phyloP scores from a whole-genome alignment of 2,329 filamentous ascomycete species.

The Neonectria sp. region DNA sequence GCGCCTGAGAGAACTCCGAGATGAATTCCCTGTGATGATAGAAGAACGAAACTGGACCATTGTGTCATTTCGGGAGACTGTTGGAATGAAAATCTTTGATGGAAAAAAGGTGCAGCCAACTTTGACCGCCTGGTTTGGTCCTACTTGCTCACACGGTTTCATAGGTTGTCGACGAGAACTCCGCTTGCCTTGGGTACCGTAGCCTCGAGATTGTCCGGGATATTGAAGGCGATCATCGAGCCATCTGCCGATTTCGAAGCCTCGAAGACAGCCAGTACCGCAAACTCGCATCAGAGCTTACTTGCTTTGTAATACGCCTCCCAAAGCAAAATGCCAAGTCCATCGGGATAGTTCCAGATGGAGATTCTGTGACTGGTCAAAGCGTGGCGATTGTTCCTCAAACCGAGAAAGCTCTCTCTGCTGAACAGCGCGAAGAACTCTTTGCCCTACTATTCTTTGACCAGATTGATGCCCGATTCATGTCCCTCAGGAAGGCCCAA shows the following conservation, averaged over 20 bases:
- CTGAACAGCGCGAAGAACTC: too few species aligned
- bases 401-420: too few species aligned
- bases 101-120: slow-evolving; percentile 1
- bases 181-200: slow-evolving; percentile 52
- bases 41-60: slow-evolving; percentile 46
- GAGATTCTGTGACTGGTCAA: too few species aligned
- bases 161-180: slow-evolving; percentile 54
- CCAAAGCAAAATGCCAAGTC: not conserved
- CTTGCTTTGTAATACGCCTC: not conserved
- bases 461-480: slow-evolving; percentile 22
- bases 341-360: not conserved
- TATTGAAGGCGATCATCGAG: slow-evolving; percentile 53
- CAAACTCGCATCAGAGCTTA: slow-evolving; percentile 47
- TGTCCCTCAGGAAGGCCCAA: slow-evolving; percentile 13
- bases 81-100: slow-evolving; percentile 13
- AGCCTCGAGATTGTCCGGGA: slow-evolving; percentile 51
- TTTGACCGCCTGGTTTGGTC: too few species aligned
- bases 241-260: slow-evolving; percentile 53
- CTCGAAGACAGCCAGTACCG: slow-evolving; percentile 49
- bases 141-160: slow-evolving; percentile 22
- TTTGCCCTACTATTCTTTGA: slow-evolving; percentile 16
- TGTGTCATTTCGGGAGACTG: slow-evolving; percentile 54
- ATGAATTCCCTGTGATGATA: slow-evolving; percentile 43
- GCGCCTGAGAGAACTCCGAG: slow-evolving; percentile 49
- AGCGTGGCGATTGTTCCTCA: too few species aligned